These are phyloP conservation scores for Fusarium redolens DNA, from an alignment of 2,329 filamentous ascomycete species.

Conservation along the genomic window DNA sequence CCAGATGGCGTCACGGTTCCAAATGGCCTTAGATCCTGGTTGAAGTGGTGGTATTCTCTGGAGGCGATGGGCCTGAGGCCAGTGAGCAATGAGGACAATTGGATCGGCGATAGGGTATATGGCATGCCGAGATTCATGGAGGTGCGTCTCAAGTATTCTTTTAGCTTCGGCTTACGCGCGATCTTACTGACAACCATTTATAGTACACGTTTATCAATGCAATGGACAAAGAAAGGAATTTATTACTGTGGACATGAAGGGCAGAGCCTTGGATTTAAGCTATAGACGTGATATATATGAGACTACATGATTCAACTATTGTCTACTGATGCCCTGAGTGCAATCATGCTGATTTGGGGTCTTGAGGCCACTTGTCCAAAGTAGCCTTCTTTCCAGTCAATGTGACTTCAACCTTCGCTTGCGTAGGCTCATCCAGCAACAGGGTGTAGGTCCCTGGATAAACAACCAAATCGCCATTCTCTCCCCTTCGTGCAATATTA, in stretches of 20 bases:
- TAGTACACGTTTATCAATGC: not conserved
- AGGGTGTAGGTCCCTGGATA: constrained; percentile 10
- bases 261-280: fast-evolving
- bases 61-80: not conserved
- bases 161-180: fast-evolving
- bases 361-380: constrained; percentile 8
- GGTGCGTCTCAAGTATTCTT: not conserved
- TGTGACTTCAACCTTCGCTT: not conserved
- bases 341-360: not conserved
- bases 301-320: fast-evolving
- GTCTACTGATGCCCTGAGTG: fast-evolving
- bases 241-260: not conserved
- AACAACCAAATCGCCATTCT: not conserved
- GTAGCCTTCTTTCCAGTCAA: not conserved
- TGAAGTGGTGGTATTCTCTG: constrained; percentile 1
- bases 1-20: not conserved
- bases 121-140: not conserved
- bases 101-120: not conserved
- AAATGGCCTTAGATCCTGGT: not conserved
- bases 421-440: constrained; percentile 5
- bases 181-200: fast-evolving
- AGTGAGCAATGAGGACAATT: not conserved
- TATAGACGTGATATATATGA: not conserved
- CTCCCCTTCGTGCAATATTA: not conserved
- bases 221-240: not conserved